Conservation (phyloP, 179 eudicot species). For the Silene vulgaris region DNA sequence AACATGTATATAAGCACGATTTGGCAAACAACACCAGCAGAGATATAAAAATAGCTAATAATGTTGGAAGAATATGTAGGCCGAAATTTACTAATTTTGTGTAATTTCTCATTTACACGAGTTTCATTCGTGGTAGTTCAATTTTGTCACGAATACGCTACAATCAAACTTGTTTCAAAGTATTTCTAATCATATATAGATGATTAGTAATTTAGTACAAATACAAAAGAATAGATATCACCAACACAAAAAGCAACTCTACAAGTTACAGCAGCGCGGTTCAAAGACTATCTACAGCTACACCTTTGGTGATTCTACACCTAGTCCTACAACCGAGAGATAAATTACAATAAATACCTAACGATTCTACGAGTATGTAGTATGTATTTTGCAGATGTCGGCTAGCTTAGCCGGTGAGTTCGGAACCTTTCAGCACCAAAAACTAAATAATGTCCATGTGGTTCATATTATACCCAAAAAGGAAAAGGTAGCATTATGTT, state of each 20-base stretch:
- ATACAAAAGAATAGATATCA: constrained; percentile 3
- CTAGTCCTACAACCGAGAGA: neutral
- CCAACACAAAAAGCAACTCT: neutral
- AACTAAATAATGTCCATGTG: no score
- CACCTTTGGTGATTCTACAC: neutral
- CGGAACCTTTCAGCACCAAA: no score
- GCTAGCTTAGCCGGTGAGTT: neutral
- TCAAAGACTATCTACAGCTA: neutral
- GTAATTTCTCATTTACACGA: no score
- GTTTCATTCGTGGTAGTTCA: no score
- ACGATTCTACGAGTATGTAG: neutral
- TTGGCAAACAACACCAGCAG: no score
- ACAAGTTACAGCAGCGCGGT: neutral
- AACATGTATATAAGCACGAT: no score
- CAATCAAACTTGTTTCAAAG: no score
- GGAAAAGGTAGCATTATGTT: constrained; percentile 8
- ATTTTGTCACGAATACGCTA: no score
- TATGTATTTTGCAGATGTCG: neutral
- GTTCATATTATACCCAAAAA: neutral
- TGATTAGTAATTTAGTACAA: neutral
- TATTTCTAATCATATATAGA: neutral
- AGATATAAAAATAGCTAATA: no score
- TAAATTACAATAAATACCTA: neutral
- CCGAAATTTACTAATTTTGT: no score
- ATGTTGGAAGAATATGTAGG: no score